These are phyloP conservation scores for Onygenales sp. DNA, from an alignment of 2,329 filamentous ascomycete species.

Conservation along the genomic window DNA sequence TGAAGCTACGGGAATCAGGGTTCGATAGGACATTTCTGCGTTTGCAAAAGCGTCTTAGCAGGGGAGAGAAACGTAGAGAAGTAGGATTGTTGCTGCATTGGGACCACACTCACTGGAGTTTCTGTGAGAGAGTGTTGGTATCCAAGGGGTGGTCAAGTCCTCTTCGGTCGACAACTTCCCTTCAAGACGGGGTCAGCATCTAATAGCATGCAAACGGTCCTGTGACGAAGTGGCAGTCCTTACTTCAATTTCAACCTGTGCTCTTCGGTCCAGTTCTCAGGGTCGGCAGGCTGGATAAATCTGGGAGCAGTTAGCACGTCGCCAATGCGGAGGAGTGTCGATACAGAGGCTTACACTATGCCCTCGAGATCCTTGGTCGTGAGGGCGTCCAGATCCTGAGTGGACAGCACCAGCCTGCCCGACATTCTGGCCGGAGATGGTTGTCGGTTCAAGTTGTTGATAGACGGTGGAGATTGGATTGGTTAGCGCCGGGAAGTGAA, in stretches of 20 bases:
- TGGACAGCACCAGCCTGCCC: too few relatives aligned
- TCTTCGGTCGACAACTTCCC: conserved; percentile 1
- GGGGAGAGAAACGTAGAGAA: too few relatives aligned
- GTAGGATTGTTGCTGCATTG: not conserved
- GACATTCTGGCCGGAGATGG: too few relatives aligned
- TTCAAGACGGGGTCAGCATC: not conserved
- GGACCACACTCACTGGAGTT: not conserved
- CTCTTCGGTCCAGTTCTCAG: conserved; percentile 2
- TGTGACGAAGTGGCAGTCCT: not conserved
- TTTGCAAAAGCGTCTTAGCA: too few relatives aligned
- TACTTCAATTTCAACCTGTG: conserved; percentile 2
- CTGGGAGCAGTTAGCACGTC: not conserved
- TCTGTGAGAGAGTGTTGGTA: not conserved
- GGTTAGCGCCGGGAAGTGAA: too few relatives aligned
- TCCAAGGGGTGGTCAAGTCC: not conserved
- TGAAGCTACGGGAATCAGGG: not conserved
- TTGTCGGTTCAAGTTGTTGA: too few relatives aligned
- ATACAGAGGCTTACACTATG: too few relatives aligned
- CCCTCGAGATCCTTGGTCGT: too few relatives aligned
- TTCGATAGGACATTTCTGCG: not conserved
- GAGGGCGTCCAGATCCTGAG: too few relatives aligned
- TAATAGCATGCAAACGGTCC: not conserved
- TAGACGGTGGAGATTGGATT: too few relatives aligned
- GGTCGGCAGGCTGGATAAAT: not conserved
- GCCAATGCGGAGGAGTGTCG: too few relatives aligned